Evolutionary conservation across 2,329 filamentous ascomycete genomes (phyloP).

Genomic region (Diaporthe aspalathi): DNA sequence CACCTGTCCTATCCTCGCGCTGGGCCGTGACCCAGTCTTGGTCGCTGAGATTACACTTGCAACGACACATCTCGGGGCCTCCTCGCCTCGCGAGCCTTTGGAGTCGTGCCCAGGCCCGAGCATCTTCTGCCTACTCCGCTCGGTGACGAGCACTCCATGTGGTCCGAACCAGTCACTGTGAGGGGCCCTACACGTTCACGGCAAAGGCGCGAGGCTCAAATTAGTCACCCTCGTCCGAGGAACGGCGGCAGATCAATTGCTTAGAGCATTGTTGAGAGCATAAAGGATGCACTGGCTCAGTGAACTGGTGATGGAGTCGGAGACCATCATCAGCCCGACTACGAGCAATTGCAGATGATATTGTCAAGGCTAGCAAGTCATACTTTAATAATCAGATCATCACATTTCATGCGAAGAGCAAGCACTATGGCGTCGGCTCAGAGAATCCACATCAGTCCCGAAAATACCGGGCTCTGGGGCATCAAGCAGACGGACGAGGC

Average conservation of each 20-base stretch:
- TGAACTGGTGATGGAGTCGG: not conserved
- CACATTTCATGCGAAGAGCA: not conserved
- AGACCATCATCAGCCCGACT: not conserved
- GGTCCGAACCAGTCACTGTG: constrained; percentile 10
- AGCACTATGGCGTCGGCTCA: constrained; percentile 59
- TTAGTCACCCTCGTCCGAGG: not conserved
- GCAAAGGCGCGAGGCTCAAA: not conserved
- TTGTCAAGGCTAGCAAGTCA: constrained; percentile 10
- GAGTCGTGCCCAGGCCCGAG: constrained; percentile 3
- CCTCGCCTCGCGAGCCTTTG: constrained; percentile 5
- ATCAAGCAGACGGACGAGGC: constrained; percentile 65
- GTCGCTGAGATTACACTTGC: not conserved
- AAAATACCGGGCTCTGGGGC: constrained; percentile 62
- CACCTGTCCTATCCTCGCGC: not conserved
- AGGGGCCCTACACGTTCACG: not conserved
- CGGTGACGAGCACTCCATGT: constrained; percentile 8
- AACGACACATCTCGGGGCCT: not conserved
- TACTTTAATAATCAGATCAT: not conserved
- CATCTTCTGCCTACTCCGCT: constrained; percentile 13
- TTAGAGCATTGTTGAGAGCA: not conserved
- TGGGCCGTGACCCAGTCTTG: not conserved
- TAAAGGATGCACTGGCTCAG: constrained; percentile 4
- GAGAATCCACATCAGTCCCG: constrained; percentile 59
- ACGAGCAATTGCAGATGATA: not conserved
- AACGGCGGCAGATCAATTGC: not conserved